Evolutionary conservation across 2,329 filamentous ascomycete species (phyloP), one percentile per base, ranked within the genome.

Genomic region (Hortaea werneckii): DNA sequence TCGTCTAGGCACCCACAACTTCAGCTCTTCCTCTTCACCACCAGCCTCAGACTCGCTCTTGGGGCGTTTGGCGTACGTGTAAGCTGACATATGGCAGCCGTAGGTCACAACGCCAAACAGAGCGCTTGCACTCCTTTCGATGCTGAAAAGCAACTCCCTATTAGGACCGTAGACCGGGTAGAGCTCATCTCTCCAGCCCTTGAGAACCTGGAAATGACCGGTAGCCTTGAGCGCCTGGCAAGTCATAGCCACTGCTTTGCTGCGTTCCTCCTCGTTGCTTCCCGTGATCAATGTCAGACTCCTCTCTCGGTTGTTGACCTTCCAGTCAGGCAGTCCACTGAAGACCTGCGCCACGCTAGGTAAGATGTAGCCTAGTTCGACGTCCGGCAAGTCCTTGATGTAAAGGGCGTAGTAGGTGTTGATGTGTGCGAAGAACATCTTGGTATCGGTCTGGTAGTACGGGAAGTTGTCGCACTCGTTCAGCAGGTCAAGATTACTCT

Each of bases 1-100:
- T 7, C 92, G 76, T 40, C 82, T 77, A 3, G 92, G 85, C 1
- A 94, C 78, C 90, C 92, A 96, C 37, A 98, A 73, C 58, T 80
- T 82, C 39, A 94, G 67, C 12, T 81, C 82, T 1, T 67, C 58
- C 27, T 56, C 66, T 2, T 66, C 58, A 29, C 63, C 64, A 35
- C 74, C 69, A 20, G 50, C 46, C 10, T 58, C 59, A 27, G 54
- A 51, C 9, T 55, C 67, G 59, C 34, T 65, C 55, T 52, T 52
- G 8, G 40, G 37, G 11, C 41, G 50, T 45, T 44, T 43, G 9
- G 11, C 37, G 11, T 69, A 64, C 26, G 83, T 75, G 58, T 85
- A 94, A 5, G 78, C 85, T 28, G 79, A 85, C 77, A 94, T 79
- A 64, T 95, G 65, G 29, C 88, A 79, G 13, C 87, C 88, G 61